phyloP scores from a whole-genome alignment of 2,329 filamentous ascomycete species.

The Colletotrichum costaricense region DNA sequence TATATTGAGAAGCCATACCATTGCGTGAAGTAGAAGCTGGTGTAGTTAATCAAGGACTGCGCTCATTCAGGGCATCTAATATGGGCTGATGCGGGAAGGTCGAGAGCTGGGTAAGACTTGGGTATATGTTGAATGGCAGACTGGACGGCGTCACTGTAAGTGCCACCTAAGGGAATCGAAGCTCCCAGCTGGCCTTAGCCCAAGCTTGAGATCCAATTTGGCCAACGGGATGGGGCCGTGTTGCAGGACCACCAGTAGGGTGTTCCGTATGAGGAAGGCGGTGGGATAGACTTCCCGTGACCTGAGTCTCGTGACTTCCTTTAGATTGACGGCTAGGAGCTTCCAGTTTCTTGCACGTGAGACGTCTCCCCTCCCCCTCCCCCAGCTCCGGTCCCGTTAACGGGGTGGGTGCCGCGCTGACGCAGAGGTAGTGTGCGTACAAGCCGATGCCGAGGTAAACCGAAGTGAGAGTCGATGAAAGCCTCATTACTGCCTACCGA shows the following conservation, averaged over 20 bases:
- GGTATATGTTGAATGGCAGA: neutral
- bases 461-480: too few relatives aligned
- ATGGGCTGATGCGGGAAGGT: neutral
- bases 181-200: conserved; percentile 2
- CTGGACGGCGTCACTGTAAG: neutral
- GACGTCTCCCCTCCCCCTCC: neutral
- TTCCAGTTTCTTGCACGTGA: neutral
- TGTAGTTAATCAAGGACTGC: neutral
- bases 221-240: neutral
- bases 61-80: neutral
- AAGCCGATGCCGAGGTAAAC: conserved; percentile 5
- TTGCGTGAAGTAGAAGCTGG: neutral
- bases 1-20: neutral
- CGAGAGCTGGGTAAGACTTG: neutral
- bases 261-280: neutral
- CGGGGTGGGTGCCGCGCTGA: neutral
- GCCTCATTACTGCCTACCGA: too few relatives aligned
- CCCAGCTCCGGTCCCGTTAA: too few relatives aligned
- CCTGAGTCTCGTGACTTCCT: neutral
- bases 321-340: neutral
- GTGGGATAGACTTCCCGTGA: neutral
- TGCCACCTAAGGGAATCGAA: conserved; percentile 10
- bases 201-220: neutral
- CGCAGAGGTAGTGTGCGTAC: neutral
- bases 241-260: neutral